Evolutionary conservation across 1,284 basidiomycete genomes (phyloP), one percentile per base, ranked within the genome.

Genomic region (Vanrija sp.): DNA sequence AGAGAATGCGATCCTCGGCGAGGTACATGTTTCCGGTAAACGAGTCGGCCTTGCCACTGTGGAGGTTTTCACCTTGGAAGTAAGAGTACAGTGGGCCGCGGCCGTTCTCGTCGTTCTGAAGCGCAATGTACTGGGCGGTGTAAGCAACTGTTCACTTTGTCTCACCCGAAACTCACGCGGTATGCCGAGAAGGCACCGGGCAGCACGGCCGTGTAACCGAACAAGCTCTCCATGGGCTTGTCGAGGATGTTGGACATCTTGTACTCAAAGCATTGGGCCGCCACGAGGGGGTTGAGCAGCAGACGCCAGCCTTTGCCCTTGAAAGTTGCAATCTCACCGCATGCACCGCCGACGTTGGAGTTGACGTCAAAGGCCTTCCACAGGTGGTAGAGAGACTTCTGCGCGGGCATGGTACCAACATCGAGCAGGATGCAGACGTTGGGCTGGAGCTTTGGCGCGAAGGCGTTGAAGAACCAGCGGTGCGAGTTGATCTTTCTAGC

Each of bases 151-250:
- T 6, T 45, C 21, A 45, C 6, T 7, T 15, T 4, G 10, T 6
- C 19, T 9, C n/a, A 2, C 64, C 23, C 4, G 7, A 9, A 19
- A 58, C 71, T 65, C 45, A 76, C 75, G 28, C 76, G 58, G 57
- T 95, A 95, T 0, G 92, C 92, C 0, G 92, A 96, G 77, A 97
- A 97, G 8, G 94, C 94, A 43, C 93, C 93, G 25, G 93, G 93
- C 7, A 78, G 52, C 6, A 70, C 87, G 83, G 77, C 92, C 54
- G 72, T 95, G 71, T 95, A 97, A 2, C 93, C 93, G 67, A 96
- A 96, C 64, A 95, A 81, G 16, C 85, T 88, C 70, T 98, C 94
- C 16, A 88, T 91, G 1, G 94, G 89, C 75, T 98, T 98, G 77
- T 97, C 94, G 43, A 97, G 80, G 62, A 97, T 95, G 72, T 91